phyloP scores from a whole-genome alignment of 805 yeast genomes.

The Yarrowia alimentaria region DNA sequence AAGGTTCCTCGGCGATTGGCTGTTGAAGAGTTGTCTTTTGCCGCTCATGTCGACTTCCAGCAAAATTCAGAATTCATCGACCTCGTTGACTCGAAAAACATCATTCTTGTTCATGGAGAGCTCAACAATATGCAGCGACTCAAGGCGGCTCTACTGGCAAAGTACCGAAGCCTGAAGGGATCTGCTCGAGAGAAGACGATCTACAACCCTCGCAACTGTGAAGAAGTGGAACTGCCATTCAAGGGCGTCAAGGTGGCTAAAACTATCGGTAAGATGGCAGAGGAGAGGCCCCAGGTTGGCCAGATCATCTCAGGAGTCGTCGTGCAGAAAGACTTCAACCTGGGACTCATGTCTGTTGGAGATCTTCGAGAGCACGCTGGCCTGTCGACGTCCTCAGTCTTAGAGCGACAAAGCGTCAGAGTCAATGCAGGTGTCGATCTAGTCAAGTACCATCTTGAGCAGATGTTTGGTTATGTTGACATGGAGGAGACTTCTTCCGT shows the following conservation, averaged over 20 bases:
- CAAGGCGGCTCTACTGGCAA: constrained; percentile 86
- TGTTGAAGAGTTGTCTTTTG: constrained; percentile 93
- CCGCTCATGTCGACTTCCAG: constrained; percentile 98
- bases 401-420: constrained; percentile 73
- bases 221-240: constrained; percentile 69
- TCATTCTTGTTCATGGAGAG: constrained; percentile 95
- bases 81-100: constrained; percentile 75
- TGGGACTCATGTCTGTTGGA: constrained; percentile 75
- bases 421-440: constrained; percentile 80
- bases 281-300: constrained; percentile 48
- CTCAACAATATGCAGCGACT: constrained; percentile 98
- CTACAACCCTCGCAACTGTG: constrained; percentile 89
- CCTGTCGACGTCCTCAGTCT: constrained; percentile 76
- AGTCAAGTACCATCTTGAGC: constrained; percentile 84
- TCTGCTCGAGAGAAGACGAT: constrained; percentile 89
- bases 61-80: constrained; percentile 92
- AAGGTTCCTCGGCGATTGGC: constrained; percentile 81
- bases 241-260: constrained; percentile 83
- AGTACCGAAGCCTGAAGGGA: constrained; percentile 74
- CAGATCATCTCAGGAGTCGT: constrained; percentile 71
- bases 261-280: constrained; percentile 60
- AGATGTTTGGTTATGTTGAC: constrained; percentile 88
- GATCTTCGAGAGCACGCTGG: constrained; percentile 89
- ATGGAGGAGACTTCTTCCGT: constrained; percentile 53
- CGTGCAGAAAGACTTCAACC: constrained; percentile 86